A percentile compares a stretch with the other conserved stretches of the same genome.
Evolutionary conservation across 768 basidiomycete genomes (phyloP).

Genomic region (Sistotremastrum niveocremeum): DNA sequence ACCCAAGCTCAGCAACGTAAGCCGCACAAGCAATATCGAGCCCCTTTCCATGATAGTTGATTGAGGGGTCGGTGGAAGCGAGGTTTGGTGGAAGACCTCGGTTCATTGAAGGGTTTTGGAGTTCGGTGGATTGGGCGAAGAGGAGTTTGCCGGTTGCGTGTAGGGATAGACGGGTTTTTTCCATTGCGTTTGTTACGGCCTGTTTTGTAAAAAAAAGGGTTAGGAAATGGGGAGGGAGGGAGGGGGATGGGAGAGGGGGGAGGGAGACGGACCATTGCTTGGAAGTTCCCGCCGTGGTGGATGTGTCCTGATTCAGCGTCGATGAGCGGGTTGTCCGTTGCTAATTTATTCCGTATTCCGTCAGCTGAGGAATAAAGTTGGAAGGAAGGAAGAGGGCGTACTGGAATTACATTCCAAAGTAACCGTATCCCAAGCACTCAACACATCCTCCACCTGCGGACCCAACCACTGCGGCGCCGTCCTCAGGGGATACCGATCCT

Average conservation of each 20-base stretch:
- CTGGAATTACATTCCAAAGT: constrained; percentile 74
- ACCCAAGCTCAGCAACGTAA: constrained; percentile 71
- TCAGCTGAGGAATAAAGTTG: background rate
- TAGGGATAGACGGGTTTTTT: constrained; percentile 66
- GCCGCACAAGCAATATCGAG: constrained; percentile 76
- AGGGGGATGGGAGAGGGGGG: no score
- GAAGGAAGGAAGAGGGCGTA: constrained; percentile 20
- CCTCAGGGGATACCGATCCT: constrained; percentile 57
- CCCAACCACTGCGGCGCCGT: constrained; percentile 79
- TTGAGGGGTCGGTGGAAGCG: constrained; percentile 65
- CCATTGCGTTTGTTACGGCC: constrained; percentile 75
- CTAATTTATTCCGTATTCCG: constrained; percentile 19
- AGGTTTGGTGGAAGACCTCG: constrained; percentile 72
- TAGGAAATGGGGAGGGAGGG: no score
- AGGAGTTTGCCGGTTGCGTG: constrained; percentile 58
- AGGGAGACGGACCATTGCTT: constrained; percentile 37
- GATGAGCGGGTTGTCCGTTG: constrained; percentile 80
- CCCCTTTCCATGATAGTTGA: constrained; percentile 77
- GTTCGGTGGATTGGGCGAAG: constrained; percentile 56
- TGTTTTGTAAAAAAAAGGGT: no score
- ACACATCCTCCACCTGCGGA: constrained; percentile 71
- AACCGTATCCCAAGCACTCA: constrained; percentile 48
- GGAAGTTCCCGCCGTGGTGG: constrained; percentile 84
- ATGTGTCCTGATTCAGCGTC: constrained; percentile 51
- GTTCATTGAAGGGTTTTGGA: constrained; percentile 72